Evolutionary conservation across 2,329 filamentous ascomycete species (phyloP).

Genomic region (Didymella arachidicola): DNA sequence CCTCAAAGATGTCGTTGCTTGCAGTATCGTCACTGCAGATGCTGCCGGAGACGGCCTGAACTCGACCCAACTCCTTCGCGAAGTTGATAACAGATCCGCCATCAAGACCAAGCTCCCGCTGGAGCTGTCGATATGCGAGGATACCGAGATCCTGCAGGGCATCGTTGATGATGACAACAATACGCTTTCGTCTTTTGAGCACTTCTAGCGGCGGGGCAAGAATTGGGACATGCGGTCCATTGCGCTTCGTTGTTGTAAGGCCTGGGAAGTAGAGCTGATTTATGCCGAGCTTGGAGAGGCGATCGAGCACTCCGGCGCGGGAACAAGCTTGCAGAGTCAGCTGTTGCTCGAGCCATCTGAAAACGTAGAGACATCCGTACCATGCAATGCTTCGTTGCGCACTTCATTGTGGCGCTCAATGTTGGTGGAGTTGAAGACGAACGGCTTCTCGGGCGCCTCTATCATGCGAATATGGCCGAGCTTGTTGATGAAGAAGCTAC

Average conservation of each 20-base stretch:
- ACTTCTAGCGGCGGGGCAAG: slow-evolving; percentile 63
- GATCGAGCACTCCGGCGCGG: slow-evolving; percentile 65
- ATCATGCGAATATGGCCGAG: slow-evolving; percentile 77
- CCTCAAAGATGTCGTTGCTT: slow-evolving; percentile 27
- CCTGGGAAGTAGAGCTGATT: slow-evolving; percentile 68
- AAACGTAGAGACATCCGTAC: slow-evolving; percentile 54
- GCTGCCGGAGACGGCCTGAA: not conserved
- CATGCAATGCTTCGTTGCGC: slow-evolving; percentile 73
- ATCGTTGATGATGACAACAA: slow-evolving; percentile 80
- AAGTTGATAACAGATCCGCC: slow-evolving; percentile 75
- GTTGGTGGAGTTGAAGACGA: slow-evolving; percentile 75
- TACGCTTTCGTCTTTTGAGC: slow-evolving; percentile 64
- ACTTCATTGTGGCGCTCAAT: slow-evolving; percentile 80
- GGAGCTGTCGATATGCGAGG: slow-evolving; percentile 72
- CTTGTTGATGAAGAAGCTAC: slow-evolving; percentile 79
- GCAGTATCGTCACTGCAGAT: slow-evolving; percentile 32
- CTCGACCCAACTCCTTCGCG: slow-evolving; percentile 57
- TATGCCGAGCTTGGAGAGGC: slow-evolving; percentile 69
- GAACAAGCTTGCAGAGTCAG: slow-evolving; percentile 63
- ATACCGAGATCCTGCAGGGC: slow-evolving; percentile 79
- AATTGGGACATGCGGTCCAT: slow-evolving; percentile 71
- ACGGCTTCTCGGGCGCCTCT: slow-evolving; percentile 71
- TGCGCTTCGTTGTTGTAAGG: slow-evolving; percentile 50
- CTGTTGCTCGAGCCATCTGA: not conserved
- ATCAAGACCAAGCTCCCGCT: slow-evolving; percentile 70